Evolutionary conservation across 192 early-diverging fungal genomes (phyloP), one percentile per base, ranked within the genome.

Genomic region (Coemansia sp.): DNA sequence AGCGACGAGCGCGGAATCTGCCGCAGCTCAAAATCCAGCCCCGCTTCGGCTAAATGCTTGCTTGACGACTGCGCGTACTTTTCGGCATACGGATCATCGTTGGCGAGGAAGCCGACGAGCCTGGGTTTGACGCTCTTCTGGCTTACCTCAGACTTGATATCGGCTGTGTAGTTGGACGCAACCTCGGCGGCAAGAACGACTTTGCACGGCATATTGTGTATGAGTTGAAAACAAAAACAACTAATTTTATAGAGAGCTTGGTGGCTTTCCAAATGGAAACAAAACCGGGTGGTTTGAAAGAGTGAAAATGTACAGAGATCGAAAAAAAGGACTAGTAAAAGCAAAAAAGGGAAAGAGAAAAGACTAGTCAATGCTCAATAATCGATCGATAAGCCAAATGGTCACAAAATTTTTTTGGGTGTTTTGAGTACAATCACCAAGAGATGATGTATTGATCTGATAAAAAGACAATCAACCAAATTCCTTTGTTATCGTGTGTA

Each of bases 31-130:
- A 97, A 99, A 48, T 82, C 84, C 7, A 98, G 86, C 18, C 97
- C 97, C 10, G 89, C 89, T 58, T 94, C 95, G 21, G 83, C 87
- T 64, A 96, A 94, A 20, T 95, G 91, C 79, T 94, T 97, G 66
- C 86, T 90, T 15, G 96, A 97, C 90, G 94, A 96, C 64, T 96
- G 89, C 29, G 97, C 94, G 84, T 97, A 99, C 74, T 93, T 99
- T 28, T 74, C 82, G 12, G 92, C 91, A 29, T 95, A 91, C 34
- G 92, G 92, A 55, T 99, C 97, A 23, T 92, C 88, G 77, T 99
- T 99, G 58, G 95, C 94, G 7, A 99, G 86, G 75, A 99, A 98
- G 2, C 92, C 94, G 6, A 97, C 95, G 31, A 99, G 83, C 65
- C 84, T 88, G 48, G 92, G 92, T 33, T 77, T 68, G 64, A 87